Base-by-base conservation (phyloP, 257 asterid species). In the Solanum arcanum region DNA sequence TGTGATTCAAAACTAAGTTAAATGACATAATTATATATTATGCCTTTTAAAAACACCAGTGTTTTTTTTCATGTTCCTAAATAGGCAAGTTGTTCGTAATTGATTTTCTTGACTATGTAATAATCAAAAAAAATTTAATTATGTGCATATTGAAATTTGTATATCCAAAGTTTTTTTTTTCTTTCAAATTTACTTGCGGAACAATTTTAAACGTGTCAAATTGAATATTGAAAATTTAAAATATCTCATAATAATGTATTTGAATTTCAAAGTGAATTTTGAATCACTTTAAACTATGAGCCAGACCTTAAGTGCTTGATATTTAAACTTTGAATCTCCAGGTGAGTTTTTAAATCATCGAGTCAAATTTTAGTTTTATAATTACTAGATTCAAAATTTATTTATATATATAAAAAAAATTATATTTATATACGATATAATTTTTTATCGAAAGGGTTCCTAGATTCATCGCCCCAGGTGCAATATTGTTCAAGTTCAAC, bases 1-100 rank as follows among this genome's bases (percentile, higher is more conserved):
- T 33, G 0, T 33, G 1, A 3, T 33, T 33, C 0, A 5, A 33
- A 33, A 0, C 0, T 0, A 33, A 33, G 1, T 33, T 33, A 33
- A 33, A 31, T 0, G 35, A 3, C 4, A 33, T 33, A 33, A 33
- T 33, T 3, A 33, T 33, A 1, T 33, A 33, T 33, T 33, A 33
- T 4, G 5, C 1, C 8, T 37, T 37, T 33, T 5, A 6, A 49
- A 49, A 49, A 6, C 62, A 37, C 7, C 18, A 7, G 21, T 72
- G 46, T 5, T 21, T 33, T 37, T 52, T 39, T 37, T 39, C 82
- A 74, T 35, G 82, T 11, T 74, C 10, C 82, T 21, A 37, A 74
- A 21, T 11, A 39, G 52, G 52, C 52, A 12, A n/a, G 72, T 64
- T 10, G 15, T 64, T 25, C 18, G 33, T 59, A 59, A 59, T 59